Base-by-base conservation (phyloP, 1,139 yeast species). In the Arxiozyma slooffiae region DNA sequence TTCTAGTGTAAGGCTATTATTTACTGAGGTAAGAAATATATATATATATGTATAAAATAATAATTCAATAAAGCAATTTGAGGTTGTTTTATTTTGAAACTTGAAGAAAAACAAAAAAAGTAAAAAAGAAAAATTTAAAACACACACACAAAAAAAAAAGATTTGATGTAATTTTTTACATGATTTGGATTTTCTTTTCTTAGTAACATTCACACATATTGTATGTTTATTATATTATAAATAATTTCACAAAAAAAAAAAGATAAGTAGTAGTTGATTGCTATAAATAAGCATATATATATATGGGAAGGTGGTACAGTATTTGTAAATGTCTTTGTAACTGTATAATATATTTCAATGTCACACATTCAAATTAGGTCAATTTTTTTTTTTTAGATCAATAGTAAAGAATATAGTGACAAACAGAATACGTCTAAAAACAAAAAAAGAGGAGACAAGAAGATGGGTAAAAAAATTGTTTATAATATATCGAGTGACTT, bases 401-500 rank as follows among this genome's bases (percentile, higher is more conserved):
- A 30, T 16, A 30, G n/a, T 30, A 30, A 2, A 3, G 11, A 30
- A 9, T 6, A 30, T 11, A 7, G 36, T 11, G 6, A 30, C 16
- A 30, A 14, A 30, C 14, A 30, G 7, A 6, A 30, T 30, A 30
- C 6, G 36, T 30, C 14, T 9, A 26, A 14, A 7, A 7, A 26
- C 14, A 26, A 3, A 38, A 3, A 26, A 7, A 26, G 34, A 5
- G 9, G 34, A 5, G 11, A 26, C 11, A 4, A 14, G 5, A 42
- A 24, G 4, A 64, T 65, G 68, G 67, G 67, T 49, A 64, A 63
- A 53, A 77, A 78, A 61, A 78, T 85, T 48, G 77, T 90, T 17
- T 90, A 90, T 73, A 87, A 89, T 63, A 94, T 92, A 37, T 81
- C 92, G 46, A 89, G 86, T 57, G 90, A 87, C 64, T 90, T 90